Base-by-base conservation (phyloP, 2,329 filamentous ascomycete genomes). In the Hymenoscyphus fraxineus region DNA sequence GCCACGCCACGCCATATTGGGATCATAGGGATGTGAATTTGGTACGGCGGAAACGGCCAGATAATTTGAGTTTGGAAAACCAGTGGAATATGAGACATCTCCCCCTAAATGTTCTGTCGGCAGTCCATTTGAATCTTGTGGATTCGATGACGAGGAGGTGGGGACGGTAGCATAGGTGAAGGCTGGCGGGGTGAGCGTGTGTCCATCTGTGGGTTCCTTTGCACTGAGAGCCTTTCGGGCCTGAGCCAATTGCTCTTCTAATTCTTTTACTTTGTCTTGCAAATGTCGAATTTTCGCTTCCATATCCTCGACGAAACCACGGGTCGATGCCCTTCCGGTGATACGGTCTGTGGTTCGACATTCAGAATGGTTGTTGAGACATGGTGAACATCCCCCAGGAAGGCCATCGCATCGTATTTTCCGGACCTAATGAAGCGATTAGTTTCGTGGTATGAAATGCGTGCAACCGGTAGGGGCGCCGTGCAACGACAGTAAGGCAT, bases 401-500 rank as follows among this genome's bases (percentile, higher is more conserved):
- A 90, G 82, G 62, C 88, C 89, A 79, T 96, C 92, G 81, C 92
- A 96, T 74, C 91, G 87, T 72, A 96, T 96, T 78, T 96, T 96
- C 70, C 92, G 87, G 64, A 92, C 82, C 89, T 92, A 73, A 19
- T 44, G 19, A 58, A 58, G 47, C 19, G 41, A 56, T 71, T 64
- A 71, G 66, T 58, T 15, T 54, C 19, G 19, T 27, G 19, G 13
- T 54, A 12, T 27, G 27, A 27, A 27, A 27, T 27, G 22, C 47
- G 47, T 54, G n/a, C 15, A 19, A 44, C 44, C 44, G n/a, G 19
- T 19, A 12, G 47, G 10, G 44, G 47, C 7, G 3, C 22, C 12
- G 47, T 54, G 47, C 19, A 22, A 54, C 47, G 19, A 3, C 6
- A 7, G 47, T 4, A 13, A 27, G 19, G 47, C 4, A 27, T 9